phyloP scores from a whole-genome alignment of 2,329 filamentous ascomycete species.

The Hypoxylon sp. region DNA sequence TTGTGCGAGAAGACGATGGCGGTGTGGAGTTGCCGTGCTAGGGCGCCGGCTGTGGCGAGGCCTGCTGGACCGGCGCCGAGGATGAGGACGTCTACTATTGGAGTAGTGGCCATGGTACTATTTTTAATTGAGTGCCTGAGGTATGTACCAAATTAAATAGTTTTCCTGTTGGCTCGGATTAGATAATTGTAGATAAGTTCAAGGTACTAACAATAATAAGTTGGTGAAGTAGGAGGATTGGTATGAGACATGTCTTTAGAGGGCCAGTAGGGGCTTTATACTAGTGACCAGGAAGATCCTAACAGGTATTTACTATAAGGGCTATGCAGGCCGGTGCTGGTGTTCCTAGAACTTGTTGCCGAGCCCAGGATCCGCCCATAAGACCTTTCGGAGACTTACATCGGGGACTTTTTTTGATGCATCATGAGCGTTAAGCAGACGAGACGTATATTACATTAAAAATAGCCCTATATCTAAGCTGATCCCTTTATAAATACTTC shows the following conservation, averaged over 20 bases:
- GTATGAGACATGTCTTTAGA: neutral
- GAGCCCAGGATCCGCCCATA: neutral
- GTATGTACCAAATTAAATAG: neutral
- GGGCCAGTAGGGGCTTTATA: constrained; percentile 3
- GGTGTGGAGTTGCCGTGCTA: constrained; percentile 56
- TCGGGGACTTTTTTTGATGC: constrained; percentile 41
- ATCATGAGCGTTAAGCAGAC: neutral
- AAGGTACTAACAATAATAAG: neutral
- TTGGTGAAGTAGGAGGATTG: neutral
- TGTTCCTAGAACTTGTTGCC: neutral
- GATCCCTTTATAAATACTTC: no score
- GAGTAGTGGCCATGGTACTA: constrained; percentile 4
- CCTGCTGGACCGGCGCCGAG: constrained; percentile 63
- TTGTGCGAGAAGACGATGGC: constrained; percentile 54
- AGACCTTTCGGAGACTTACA: constrained; percentile 34
- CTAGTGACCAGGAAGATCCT: neutral
- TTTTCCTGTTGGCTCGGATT: neutral
- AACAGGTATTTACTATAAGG: neutral
- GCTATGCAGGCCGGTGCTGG: neutral
- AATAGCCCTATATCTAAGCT: neutral
- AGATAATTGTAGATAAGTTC: neutral
- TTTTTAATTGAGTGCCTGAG: neutral
- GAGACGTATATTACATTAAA: neutral
- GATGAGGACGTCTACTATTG: constrained; percentile 54
- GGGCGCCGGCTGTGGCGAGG: constrained; percentile 57